These are phyloP conservation scores for Truncatella angustata DNA, from an alignment of 2,329 filamentous ascomycete species.

Conservation along the genomic window DNA sequence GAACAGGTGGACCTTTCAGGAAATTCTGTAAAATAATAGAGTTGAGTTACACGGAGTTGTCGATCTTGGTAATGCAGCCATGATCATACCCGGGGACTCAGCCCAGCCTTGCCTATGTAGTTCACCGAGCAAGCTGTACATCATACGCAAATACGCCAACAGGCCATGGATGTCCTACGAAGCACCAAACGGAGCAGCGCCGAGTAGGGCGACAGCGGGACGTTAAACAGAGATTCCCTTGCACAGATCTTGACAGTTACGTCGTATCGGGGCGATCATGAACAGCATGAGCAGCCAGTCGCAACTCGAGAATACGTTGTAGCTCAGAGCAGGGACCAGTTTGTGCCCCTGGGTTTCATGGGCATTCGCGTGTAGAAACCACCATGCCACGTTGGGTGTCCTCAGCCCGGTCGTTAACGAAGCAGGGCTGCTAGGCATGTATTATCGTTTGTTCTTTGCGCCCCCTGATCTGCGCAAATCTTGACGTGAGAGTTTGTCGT, in stretches of 20 bases:
- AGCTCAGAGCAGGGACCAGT: neutral
- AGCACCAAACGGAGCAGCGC: neutral
- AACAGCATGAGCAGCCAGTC: constrained; percentile 4
- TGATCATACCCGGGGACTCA: too few species aligned
- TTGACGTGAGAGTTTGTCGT: neutral
- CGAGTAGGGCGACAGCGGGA: neutral
- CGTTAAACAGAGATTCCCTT: neutral
- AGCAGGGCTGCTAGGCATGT: neutral
- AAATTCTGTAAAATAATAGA: neutral
- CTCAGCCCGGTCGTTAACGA: neutral
- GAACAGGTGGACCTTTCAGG: neutral
- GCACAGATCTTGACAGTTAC: neutral
- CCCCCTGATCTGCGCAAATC: neutral
- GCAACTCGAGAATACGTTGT: neutral
- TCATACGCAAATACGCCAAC: neutral
- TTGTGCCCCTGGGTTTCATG: neutral
- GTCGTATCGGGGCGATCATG: constrained; percentile 7
- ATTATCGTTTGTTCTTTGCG: neutral
- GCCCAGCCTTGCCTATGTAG: neutral
- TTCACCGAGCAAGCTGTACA: neutral
- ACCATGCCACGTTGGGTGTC: neutral
- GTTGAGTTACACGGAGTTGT: neutral
- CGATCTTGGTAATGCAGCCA: neutral
- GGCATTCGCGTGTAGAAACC: neutral
- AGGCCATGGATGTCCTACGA: neutral